A percentile compares a stretch with the other conserved stretches of the same genome.
Conservation (phyloP, 2,329 filamentous ascomycete genomes). For the Microdochium bolleyi region DNA sequence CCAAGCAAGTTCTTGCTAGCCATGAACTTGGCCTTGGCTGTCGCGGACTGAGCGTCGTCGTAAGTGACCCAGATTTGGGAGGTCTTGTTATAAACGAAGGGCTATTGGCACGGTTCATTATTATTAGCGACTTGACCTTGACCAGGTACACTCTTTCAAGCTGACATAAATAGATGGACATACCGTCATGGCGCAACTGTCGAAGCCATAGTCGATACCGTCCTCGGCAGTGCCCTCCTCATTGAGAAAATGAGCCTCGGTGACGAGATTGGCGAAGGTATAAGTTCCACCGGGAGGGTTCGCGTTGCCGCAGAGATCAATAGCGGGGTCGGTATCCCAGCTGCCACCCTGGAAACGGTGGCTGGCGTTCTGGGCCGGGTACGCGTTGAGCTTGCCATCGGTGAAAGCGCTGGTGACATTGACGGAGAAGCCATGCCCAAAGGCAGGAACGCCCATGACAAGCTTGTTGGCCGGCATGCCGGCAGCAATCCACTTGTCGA, state of each 20-base stretch:
- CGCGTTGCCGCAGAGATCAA: constrained; percentile 7
- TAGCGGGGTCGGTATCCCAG: constrained; percentile 9
- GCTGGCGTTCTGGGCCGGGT: constrained; percentile 8
- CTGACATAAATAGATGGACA: not conserved
- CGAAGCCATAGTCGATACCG: constrained; percentile 3
- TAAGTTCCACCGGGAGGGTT: constrained; percentile 7
- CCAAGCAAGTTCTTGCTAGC: constrained; percentile 4
- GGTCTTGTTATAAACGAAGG: constrained; percentile 5
- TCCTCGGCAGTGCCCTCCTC: constrained; percentile 3
- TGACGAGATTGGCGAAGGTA: constrained; percentile 6
- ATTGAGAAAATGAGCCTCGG: constrained; percentile 7
- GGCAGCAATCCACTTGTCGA: constrained; percentile 6
- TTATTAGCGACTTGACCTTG: not conserved
- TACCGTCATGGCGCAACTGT: constrained; percentile 9
- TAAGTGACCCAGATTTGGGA: constrained; percentile 7
- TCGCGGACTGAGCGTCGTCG: constrained; percentile 7
- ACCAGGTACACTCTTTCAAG: not conserved
- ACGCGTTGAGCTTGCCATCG: constrained; percentile 4
- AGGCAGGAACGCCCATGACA: constrained; percentile 7
- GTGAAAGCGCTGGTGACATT: constrained; percentile 4
- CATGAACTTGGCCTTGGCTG: constrained; percentile 7
- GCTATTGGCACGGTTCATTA: constrained; percentile 1
- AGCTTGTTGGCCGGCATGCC: constrained; percentile 8
- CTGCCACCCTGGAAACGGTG: constrained; percentile 9
- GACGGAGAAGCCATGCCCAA: constrained; percentile 10